These are phyloP conservation scores for Lasiodiplodia hormozganensis DNA, from an alignment of 2,329 filamentous ascomycete species.

Conservation along the genomic window DNA sequence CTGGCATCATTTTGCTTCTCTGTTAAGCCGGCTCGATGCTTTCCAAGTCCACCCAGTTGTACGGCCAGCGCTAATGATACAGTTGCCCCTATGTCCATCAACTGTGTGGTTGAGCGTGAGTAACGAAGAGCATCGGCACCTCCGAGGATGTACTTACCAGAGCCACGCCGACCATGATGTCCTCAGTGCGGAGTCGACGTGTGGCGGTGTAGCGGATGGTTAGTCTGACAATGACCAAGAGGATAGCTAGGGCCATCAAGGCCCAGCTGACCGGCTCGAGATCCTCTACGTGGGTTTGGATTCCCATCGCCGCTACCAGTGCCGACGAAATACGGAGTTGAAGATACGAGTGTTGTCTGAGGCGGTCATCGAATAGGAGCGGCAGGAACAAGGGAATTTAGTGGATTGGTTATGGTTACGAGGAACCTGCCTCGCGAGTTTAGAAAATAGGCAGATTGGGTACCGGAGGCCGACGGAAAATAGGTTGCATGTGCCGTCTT, in stretches of 20 bases:
- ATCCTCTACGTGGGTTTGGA: constrained; percentile 19
- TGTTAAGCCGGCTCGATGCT: background rate
- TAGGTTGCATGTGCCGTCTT: background rate
- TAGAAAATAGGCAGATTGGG: background rate
- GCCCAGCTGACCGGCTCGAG: constrained; percentile 18
- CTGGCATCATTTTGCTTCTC: background rate
- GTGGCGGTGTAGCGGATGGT: constrained; percentile 13
- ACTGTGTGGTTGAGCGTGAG: background rate
- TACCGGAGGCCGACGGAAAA: background rate
- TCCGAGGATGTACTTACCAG: background rate
- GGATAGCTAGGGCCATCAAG: constrained; percentile 7
- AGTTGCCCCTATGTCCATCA: constrained; percentile 16
- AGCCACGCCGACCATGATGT: constrained; percentile 12
- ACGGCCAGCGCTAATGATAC: background rate
- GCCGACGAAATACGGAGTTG: background rate
- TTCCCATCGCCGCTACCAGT: background rate
- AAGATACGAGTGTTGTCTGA: background rate
- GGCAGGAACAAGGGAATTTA: background rate
- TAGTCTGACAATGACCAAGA: constrained; percentile 3
- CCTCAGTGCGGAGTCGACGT: constrained; percentile 1
- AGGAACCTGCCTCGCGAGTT: background rate
- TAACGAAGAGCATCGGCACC: background rate
- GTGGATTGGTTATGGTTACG: no score
- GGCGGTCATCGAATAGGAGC: background rate
- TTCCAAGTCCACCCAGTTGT: background rate